Evolutionary conservation across 139 green algal species (phyloP).

Genomic region (Tetradesmus obliquus): DNA sequence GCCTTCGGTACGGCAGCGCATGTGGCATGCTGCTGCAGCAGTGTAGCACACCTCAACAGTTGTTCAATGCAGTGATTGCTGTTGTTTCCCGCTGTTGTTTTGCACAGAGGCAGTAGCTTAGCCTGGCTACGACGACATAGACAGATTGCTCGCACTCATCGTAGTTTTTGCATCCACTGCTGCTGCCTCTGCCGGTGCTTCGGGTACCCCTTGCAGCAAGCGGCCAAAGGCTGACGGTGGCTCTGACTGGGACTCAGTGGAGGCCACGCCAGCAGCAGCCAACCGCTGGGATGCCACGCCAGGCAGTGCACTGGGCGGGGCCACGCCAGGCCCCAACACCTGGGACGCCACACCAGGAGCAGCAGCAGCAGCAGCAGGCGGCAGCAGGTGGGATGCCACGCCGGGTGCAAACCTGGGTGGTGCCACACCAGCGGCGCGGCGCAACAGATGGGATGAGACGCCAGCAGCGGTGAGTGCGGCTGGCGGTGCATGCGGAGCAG

Average conservation of each 20-base stretch:
- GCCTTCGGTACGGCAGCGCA: not conserved
- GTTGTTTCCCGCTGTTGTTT: no score
- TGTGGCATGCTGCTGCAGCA: not conserved
- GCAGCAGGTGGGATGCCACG: constrained; percentile 77
- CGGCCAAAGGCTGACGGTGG: constrained; percentile 52
- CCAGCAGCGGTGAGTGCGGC: constrained; percentile 32
- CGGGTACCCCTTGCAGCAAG: constrained; percentile 56
- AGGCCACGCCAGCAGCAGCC: constrained; percentile 75
- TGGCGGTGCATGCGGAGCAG: not conserved
- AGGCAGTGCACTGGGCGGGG: constrained; percentile 51
- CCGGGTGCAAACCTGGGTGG: constrained; percentile 50
- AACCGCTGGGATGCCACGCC: constrained; percentile 88
- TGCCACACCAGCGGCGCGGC: constrained; percentile 49
- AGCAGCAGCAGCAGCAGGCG: constrained; percentile 49
- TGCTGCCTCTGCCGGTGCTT: not conserved
- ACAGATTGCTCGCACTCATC: no score
- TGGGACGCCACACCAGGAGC: constrained; percentile 84
- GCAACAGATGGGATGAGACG: constrained; percentile 84
- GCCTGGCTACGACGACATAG: no score
- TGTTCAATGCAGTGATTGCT: no score
- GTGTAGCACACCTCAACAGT: not conserved
- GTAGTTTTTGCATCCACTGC: not conserved
- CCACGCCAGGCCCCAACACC: constrained; percentile 59
- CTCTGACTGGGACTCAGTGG: constrained; percentile 92
- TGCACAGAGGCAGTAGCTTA: no score